phyloP scores from a whole-genome alignment of 805 yeast genomes.

The Pichia kluyveri region DNA sequence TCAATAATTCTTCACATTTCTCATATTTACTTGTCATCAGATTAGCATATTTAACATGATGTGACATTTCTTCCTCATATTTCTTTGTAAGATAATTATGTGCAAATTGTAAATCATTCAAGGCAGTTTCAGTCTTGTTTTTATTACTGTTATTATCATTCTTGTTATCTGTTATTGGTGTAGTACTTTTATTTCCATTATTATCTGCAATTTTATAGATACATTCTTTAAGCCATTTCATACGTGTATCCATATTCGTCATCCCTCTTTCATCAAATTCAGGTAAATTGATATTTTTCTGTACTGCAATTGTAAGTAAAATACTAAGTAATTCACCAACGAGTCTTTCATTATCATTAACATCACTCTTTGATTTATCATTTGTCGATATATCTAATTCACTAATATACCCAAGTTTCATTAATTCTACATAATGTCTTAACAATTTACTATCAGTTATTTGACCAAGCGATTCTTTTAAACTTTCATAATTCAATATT shows the following conservation, averaged over 20 bases:
- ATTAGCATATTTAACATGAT: conserved; percentile 43
- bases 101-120: conserved; percentile 61
- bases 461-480: neutral
- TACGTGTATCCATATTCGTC: conserved; percentile 16
- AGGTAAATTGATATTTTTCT: conserved; percentile 33
- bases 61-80: conserved; percentile 55
- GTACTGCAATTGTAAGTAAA: conserved; percentile 38
- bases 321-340: conserved; percentile 36
- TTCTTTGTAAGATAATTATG: conserved; percentile 62
- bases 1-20: conserved; percentile 42
- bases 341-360: neutral
- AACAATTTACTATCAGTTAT: neutral
- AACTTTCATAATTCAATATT: neutral
- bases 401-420: conserved; percentile 11
- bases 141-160: neutral
- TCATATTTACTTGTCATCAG: conserved; percentile 42
- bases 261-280: conserved; percentile 16
- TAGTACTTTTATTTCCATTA: neutral
- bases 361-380: conserved; percentile 18
- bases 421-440: conserved; percentile 6
- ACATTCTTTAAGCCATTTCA: conserved; percentile 25
- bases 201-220: conserved; percentile 8
- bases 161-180: too few species aligned
- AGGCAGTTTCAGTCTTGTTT: conserved; percentile 33
- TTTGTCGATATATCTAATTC: neutral